A percentile compares a stretch with the other conserved stretches of the same genome.
These are phyloP conservation scores for Verticillium zaregamsianum DNA, from an alignment of 2,329 filamentous ascomycete genomes.

Conservation along the genomic window DNA sequence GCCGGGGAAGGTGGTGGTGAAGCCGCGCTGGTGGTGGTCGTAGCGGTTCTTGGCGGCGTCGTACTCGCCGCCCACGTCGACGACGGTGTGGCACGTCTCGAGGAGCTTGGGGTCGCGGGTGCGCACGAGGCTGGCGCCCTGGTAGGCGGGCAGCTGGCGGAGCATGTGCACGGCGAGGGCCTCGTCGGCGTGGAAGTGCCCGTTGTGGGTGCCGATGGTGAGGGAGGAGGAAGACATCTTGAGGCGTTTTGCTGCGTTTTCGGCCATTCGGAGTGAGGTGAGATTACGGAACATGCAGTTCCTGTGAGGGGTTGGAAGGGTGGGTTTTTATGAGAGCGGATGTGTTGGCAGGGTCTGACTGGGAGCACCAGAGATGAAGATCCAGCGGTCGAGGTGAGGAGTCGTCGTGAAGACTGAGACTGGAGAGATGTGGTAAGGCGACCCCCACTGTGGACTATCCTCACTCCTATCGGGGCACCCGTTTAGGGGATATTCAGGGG, in stretches of 20 bases:
- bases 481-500: not conserved
- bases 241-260: conserved; percentile 74
- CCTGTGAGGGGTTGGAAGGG: not conserved
- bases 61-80: conserved; percentile 97
- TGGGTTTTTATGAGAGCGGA: not conserved
- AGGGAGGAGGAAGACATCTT: conserved; percentile 52
- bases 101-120: conserved; percentile 81
- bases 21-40: conserved; percentile 96
- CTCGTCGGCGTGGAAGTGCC: conserved; percentile 98
- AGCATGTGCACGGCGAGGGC: conserved; percentile 96
- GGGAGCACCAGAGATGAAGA: not conserved
- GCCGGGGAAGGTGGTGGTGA: conserved; percentile 78
- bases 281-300: conserved; percentile 38
- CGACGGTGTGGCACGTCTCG: conserved; percentile 83
- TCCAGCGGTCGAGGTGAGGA: not conserved
- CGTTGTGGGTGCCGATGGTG: conserved; percentile 90
- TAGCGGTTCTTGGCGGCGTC: conserved; percentile 72
- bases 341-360: not conserved
- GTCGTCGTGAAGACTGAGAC: not conserved
- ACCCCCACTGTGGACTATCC: not conserved
- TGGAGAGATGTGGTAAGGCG: not conserved
- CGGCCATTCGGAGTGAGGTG: conserved; percentile 49
- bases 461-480: not conserved
- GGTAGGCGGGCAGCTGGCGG: conserved; percentile 79
- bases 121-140: conserved; percentile 69